phyloP scores from a whole-genome alignment of 371 early-diverging fungal genomes.

The Capniomyces stellatus region DNA sequence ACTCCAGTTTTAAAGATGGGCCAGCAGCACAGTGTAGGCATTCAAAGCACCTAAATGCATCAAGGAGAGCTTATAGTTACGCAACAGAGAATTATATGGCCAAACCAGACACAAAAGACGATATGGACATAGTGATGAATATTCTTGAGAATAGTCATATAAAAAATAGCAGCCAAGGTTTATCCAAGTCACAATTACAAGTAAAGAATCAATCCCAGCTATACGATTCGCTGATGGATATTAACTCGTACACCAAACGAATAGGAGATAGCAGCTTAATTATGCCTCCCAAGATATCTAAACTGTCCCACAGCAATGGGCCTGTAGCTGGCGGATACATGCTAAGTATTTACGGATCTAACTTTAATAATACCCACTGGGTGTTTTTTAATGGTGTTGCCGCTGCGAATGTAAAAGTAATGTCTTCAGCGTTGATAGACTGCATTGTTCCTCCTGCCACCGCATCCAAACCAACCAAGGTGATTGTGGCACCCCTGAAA shows the following conservation, averaged over 20 bases:
- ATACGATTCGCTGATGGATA: constrained; percentile 10
- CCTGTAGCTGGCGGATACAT: constrained; percentile 3
- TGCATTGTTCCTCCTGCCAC: constrained; percentile 58
- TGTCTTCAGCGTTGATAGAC: constrained; percentile 49
- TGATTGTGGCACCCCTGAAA: constrained; percentile 40
- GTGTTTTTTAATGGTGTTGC: constrained; percentile 2
- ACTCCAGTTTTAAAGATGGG: no score
- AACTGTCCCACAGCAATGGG: not conserved
- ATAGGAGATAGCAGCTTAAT: constrained; percentile 5
- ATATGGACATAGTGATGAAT: no score
- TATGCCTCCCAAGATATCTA: not conserved
- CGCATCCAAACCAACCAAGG: constrained; percentile 51
- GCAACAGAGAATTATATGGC: not conserved
- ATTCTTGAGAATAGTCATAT: no score
- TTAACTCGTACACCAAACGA: constrained; percentile 10
- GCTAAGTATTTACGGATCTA: not conserved
- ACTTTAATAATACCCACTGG: not conserved
- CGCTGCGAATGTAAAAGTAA: constrained; percentile 11
- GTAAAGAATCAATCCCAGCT: no score
- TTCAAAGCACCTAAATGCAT: no score
- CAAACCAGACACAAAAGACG: not conserved
- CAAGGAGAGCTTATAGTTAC: no score
- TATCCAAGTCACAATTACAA: no score
- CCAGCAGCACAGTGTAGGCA: no score
- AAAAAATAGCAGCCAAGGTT: no score